Base-by-base conservation (phyloP, 2,329 filamentous ascomycete species). In the Aspergillus fructus region DNA sequence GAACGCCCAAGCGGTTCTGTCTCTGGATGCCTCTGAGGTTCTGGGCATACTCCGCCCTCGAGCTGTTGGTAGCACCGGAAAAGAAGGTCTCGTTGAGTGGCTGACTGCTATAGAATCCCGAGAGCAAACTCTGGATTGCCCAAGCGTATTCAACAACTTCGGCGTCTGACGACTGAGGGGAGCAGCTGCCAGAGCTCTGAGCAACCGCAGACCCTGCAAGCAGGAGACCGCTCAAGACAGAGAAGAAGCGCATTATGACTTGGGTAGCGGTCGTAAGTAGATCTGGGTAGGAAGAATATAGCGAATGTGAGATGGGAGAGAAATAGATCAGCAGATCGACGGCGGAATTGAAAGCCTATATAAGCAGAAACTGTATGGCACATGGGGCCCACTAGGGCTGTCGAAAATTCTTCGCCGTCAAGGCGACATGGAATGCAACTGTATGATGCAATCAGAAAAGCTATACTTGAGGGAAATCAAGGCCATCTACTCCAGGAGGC, bases 1-100 rank as follows among this genome's bases (percentile, higher is more conserved):
- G 60, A 27, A 66, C 52, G 17, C 63, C 63, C 19, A 69, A 60
- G 17, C 63, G 66, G 54, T 64, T 68, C 43, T 67, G 59, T 17
- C 62, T 57, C 53, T 64, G 59, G 5, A 71, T 61, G 13, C 68
- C 68, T 23, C 53, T 56, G 49, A 71, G 58, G 53, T 71, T 69
- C 34, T 58, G 24, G 24, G 39, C 49, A 41, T 65, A 62, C 37
- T 63, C 62, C 30, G 62, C 58, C 30, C 12, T 60, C 9, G 64
- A 60, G 49, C 55, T 61, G 41, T 68, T 65, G 13, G 55, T 59
- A 34, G 64, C 61, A 50, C 49, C 51, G 9, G 45, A 53, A 43
- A 68, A 53, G 58, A 69, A 64, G 5, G 64, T 65, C 42, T 63
- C 53, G 56, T 71, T 68, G 50, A 67, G 30, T 5, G 64, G 51